Conservation (phyloP, 352 stramenopile genomes). For the Phytopythium ostracodes region DNA sequence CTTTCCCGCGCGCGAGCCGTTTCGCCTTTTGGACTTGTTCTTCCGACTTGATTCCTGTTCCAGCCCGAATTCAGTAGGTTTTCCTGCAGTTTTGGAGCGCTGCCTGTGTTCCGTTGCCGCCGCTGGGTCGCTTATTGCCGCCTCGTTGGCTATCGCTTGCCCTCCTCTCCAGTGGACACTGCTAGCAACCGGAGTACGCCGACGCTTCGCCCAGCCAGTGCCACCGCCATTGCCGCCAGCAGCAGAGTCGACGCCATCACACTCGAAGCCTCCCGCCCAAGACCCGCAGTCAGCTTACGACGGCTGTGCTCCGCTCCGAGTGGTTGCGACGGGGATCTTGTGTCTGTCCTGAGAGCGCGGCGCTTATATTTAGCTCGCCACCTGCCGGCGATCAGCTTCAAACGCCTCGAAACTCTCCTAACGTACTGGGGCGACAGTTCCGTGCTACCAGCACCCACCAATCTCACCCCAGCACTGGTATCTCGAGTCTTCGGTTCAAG, state of each 20-base stretch:
- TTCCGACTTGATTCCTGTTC: constrained; percentile 1
- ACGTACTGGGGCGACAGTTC: neutral
- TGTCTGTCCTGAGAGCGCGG: neutral
- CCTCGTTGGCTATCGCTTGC: neutral
- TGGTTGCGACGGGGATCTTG: neutral
- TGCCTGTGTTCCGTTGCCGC: neutral
- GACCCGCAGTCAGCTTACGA: neutral
- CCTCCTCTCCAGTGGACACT: neutral
- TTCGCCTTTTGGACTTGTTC: neutral
- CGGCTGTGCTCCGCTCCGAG: neutral
- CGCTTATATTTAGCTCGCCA: constrained; percentile 2
- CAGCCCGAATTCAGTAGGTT: neutral
- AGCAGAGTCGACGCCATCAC: neutral
- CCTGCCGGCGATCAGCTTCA: neutral
- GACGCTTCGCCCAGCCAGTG: neutral
- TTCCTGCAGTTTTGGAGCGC: neutral
- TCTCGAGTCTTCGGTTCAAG: neutral
- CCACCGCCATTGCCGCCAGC: neutral
- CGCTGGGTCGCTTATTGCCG: neutral
- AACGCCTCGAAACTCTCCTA: constrained; percentile 5
- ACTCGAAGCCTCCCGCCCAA: neutral
- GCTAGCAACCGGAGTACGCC: neutral
- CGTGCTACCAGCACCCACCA: neutral
- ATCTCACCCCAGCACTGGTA: constrained; percentile 1
- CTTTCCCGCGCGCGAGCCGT: neutral